Evolutionary conservation across 2,329 filamentous ascomycete genomes (phyloP), one percentile per base, ranked within the genome.

Genomic region (Exserohilum rostratum): DNA sequence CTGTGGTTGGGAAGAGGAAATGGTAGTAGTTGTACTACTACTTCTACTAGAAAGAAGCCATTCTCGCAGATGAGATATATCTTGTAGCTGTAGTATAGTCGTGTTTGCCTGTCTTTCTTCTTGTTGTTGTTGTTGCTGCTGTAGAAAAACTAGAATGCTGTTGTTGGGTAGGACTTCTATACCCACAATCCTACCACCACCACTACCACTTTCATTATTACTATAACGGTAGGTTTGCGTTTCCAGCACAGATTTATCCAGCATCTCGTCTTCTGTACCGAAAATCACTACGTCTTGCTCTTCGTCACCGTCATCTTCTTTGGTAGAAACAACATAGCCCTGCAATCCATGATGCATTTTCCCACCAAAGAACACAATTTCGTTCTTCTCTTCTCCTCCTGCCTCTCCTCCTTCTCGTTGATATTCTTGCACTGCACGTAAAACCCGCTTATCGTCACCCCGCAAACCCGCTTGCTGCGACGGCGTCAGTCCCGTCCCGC

Each of bases 321-420:
- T 31, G 3, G 7, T 13, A 3, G 22, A 33, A 13, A 53, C 43
- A 1, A 64, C 30, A 40, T 62, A 60, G 11, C 68, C 66, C 17
- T 54, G 52, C 13, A 71, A 22, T 0, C 68, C 68, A 17, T 62
- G 47, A 29, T 64, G 61, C 58, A 70, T 62, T 1, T 46, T 17
- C 10, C 42, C 55, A 17, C 68, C 68, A 30, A 71, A 71, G 52
- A 65, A 64, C 1, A 46, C 20, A 9, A 57, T 34, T 3, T 6
- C 20, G 5, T 3, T 7, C 2, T 30, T 37, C 2, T 35, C 5
- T 27, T 29, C 22, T 13, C 46, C 29, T 7, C 25, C 30, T 29
- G 29, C 47, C 3, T 40, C 57, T 12, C 27, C n/a, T 46, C 33
- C 54, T 44, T 9, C 15, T 38, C 15, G 18, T 25, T 5, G 4